Evolutionary conservation across 2,329 filamentous ascomycete species (phyloP), one percentile per base, ranked within the genome.

Genomic region (Trichoderma gracile): DNA sequence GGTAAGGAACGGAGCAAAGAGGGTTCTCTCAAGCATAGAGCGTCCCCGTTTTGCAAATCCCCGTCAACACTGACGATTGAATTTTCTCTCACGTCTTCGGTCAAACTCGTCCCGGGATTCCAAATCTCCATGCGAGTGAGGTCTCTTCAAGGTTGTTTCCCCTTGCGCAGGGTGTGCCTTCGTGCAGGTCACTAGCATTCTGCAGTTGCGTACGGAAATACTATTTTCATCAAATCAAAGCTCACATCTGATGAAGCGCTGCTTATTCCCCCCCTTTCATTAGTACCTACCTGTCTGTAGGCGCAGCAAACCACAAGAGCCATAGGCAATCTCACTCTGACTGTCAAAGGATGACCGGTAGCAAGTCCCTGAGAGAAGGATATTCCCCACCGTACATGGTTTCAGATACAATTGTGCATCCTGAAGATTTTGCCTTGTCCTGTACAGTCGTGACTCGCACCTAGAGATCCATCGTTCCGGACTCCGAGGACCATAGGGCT

Each of bases 141-240:
- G 33, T 38, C 33, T 38, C 33, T 14, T 38, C 33, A 14, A 14
- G 12, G 33, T 14, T 38, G 12, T 38, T 38, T 10, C 12, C 33
- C 33, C 33, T 38, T 38, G 33, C 33, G 33, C 33, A 38, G 33
- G 33, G 12, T 14, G 33, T 38, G 33, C 10, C 10, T 38, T 38
- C 12, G 33, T 38, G 33, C 30, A 33, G 9, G 30, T 33, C 30
- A 33, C 30, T 33, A 33, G 30, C 33, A 38, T 38, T 5, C 33
- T 3, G 10, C 14, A 33, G n/a, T 21, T 40, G 46, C 46, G 38
- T 60, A 17, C 43, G 57, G 57, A 38, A 52, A 60, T 60, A 60
- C 33, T 30, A 60, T 52, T 60, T 60, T 42, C 57, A 60, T 60
- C 57, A 27, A 60, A 60, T 60, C 57, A 60, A 60, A 30, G 12